phyloP scores from a whole-genome alignment of 495 filamentous ascomycete species.

The Sordaria brevicollis region DNA sequence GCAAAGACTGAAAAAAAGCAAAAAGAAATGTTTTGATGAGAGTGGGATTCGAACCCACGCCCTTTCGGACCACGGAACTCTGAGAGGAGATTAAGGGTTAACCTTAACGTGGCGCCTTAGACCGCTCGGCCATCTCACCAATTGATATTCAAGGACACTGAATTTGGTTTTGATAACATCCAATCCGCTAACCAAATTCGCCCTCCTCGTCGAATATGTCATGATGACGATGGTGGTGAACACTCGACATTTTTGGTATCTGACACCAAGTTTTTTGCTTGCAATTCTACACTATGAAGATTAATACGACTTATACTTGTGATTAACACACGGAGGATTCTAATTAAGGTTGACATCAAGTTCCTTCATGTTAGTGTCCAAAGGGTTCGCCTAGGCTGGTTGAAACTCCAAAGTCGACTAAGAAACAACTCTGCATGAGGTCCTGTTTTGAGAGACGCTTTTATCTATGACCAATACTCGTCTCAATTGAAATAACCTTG shows the following conservation, averaged over 20 bases:
- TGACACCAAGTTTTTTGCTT: no score
- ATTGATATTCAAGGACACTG: no score
- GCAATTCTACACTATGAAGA: no score
- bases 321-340: no score
- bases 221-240: no score
- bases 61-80: slow-evolving; percentile 20
- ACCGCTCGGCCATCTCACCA: background rate
- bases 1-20: accelerated
- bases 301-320: no score
- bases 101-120: background rate
- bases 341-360: background rate
- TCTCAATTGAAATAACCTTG: no score
- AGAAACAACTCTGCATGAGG: background rate
- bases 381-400: background rate
- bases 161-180: no score
- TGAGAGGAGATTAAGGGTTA: background rate
- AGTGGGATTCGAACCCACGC: slow-evolving; percentile 29
- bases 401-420: background rate
- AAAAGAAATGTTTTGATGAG: slow-evolving; percentile 7
- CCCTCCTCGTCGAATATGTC: no score
- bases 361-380: background rate
- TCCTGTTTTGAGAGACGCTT: background rate
- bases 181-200: no score
- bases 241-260: background rate
- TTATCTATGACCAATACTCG: background rate